Percentiles rank a stretch among this genome's conserved stretches.
These are phyloP conservation scores for Aegle marmelos DNA, from an alignment of 345 rosid genomes.

Conservation along the genomic window DNA sequence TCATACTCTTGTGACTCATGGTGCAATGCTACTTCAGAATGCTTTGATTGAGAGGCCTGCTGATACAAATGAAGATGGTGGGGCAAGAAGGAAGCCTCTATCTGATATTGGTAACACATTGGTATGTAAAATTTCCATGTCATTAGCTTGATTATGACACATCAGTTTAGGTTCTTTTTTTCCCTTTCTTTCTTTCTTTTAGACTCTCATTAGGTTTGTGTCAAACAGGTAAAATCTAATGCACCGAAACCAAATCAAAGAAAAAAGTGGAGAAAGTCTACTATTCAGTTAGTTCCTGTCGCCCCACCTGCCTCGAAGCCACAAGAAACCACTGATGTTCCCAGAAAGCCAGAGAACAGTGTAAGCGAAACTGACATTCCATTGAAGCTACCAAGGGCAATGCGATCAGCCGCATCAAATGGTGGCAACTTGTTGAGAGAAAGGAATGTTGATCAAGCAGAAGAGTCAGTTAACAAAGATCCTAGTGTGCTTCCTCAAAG, in stretches of 20 bases:
- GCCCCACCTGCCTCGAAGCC: conserved; percentile 45
- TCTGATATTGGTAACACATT: conserved; percentile 80
- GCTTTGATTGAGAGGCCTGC: conserved; percentile 53
- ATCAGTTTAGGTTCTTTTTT: not conserved
- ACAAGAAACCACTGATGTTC: conserved; percentile 25
- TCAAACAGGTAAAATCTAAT: conserved; percentile 60
- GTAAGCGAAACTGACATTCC: conserved; percentile 41
- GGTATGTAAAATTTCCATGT: conserved; percentile 29
- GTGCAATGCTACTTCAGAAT: conserved; percentile 76
- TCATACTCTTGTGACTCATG: conserved; percentile 57
- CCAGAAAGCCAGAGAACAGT: conserved; percentile 21
- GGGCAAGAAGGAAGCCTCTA: conserved; percentile 66
- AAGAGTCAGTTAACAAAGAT: conserved; percentile 43
- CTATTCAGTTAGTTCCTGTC: conserved; percentile 71
- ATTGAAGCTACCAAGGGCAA: conserved; percentile 76
- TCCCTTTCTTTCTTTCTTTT: not conserved
- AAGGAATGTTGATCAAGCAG: conserved; percentile 60
- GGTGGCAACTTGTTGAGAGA: conserved; percentile 65
- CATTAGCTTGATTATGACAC: not conserved
- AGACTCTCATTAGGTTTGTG: not conserved
- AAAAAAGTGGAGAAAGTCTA: conserved; percentile 74
- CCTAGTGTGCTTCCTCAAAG: conserved; percentile 29
- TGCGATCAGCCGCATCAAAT: conserved; percentile 60
- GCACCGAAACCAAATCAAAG: conserved; percentile 64
- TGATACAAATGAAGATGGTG: conserved; percentile 38